Conservation (phyloP, 2,329 filamentous ascomycete genomes). For the Apiospora hydei region DNA sequence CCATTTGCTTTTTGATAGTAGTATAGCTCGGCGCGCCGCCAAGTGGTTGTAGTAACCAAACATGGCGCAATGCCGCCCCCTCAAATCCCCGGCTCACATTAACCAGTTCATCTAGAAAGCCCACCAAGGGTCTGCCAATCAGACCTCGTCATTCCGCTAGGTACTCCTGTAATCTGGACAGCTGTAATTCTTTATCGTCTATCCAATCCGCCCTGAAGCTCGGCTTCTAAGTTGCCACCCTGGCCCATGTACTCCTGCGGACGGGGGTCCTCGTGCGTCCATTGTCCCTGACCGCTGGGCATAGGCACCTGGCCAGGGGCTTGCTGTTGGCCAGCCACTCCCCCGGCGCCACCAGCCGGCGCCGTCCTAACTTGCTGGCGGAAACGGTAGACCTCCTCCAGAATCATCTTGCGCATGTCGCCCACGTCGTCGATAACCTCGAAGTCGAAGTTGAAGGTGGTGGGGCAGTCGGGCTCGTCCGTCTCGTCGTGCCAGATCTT, state of each 20-base stretch:
- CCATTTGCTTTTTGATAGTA: slow-evolving; percentile 19
- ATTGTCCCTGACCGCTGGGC: slow-evolving; percentile 56
- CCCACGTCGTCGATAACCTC: slow-evolving; percentile 95
- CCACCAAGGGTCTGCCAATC: slow-evolving; percentile 8
- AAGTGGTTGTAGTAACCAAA: slow-evolving; percentile 9
- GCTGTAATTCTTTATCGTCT: slow-evolving; percentile 33
- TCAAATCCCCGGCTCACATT: background rate
- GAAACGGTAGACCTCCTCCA: slow-evolving; percentile 93
- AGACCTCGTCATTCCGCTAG: background rate
- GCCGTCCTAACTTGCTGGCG: slow-evolving; percentile 66
- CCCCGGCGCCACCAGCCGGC: slow-evolving; percentile 46
- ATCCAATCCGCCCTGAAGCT: slow-evolving; percentile 67
- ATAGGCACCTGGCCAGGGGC: slow-evolving; percentile 58
- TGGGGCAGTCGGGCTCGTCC: slow-evolving; percentile 92
- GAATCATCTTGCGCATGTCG: slow-evolving; percentile 96
- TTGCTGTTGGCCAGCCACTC: slow-evolving; percentile 45
- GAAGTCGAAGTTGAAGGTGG: slow-evolving; percentile 97
- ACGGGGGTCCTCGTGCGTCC: slow-evolving; percentile 66
- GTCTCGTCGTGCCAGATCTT: slow-evolving; percentile 98
- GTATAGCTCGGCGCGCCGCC: slow-evolving; percentile 10
- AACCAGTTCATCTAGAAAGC: background rate
- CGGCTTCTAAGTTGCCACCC: slow-evolving; percentile 62
- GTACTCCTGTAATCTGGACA: background rate
- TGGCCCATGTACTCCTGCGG: slow-evolving; percentile 64
- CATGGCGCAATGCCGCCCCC: background rate